Percentiles rank a stretch among this genome's conserved stretches.
phyloP scores from a whole-genome alignment of 1,139 yeast species.

The Debaryomyces sp. region DNA sequence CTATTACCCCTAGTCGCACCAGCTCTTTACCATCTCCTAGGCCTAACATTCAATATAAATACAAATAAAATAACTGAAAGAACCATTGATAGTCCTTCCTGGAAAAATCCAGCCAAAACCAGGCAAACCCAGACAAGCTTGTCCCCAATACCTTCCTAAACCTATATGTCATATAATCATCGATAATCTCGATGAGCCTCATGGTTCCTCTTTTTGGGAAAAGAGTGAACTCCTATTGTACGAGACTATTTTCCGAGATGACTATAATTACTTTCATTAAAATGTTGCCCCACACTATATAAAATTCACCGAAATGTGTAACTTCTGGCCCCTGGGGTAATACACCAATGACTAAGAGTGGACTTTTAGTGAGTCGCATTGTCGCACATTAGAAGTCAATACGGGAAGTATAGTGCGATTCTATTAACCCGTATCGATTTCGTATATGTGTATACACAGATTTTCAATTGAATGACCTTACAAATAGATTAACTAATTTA shows the following conservation, averaged over 20 bases:
- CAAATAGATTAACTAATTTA: slow-evolving; percentile 3
- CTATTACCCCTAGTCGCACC: not conserved
- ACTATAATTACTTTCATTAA: not conserved
- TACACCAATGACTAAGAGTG: not conserved
- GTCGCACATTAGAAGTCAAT: not conserved
- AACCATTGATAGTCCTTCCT: not conserved
- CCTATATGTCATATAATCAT: not conserved
- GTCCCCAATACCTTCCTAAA: not conserved
- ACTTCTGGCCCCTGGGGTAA: not conserved
- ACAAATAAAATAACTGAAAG: not conserved
- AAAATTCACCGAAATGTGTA: not conserved
- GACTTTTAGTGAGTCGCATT: not conserved
- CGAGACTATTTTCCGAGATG: not conserved
- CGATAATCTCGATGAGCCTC: not conserved
- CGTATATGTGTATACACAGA: slow-evolving; percentile 5
- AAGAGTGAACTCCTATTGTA: not conserved
- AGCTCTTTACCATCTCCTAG: not conserved
- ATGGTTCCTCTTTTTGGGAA: not conserved
- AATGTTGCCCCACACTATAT: not conserved
- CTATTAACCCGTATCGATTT: not conserved
- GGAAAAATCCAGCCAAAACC: not conserved
- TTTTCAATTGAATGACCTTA: slow-evolving; percentile 6
- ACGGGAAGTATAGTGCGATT: not conserved
- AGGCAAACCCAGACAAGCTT: not conserved
- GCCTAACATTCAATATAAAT: not conserved